Conservation (phyloP, 148 eudicot genomes). For the Amaranthus hypochondriacus region DNA sequence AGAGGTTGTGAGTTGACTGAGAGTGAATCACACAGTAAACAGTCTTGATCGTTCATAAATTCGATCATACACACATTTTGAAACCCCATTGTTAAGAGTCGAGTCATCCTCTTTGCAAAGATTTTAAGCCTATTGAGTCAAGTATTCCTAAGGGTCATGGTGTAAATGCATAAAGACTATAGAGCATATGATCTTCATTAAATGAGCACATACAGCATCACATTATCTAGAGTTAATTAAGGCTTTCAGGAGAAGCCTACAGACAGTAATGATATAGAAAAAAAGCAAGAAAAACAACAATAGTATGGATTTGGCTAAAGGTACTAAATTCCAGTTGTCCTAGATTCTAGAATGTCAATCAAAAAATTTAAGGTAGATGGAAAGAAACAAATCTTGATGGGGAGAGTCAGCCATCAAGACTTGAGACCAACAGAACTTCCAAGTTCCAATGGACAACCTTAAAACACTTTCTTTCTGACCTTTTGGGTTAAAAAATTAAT, state of each 20-base stretch:
- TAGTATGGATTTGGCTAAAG: too few species aligned
- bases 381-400: background rate
- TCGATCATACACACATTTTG: too few species aligned
- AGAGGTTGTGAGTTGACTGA: too few species aligned
- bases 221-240: background rate
- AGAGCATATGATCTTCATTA: too few species aligned
- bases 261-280: background rate
- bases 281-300: background rate
- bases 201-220: background rate
- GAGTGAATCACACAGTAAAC: too few species aligned
- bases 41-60: too few species aligned
- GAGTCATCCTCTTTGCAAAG: too few species aligned
- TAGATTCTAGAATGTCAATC: background rate
- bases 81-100: too few species aligned
- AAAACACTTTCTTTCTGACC: background rate
- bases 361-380: background rate
- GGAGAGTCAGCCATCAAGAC: too few species aligned
- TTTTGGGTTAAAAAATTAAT: background rate
- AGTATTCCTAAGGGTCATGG: too few species aligned
- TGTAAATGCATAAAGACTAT: too few species aligned
- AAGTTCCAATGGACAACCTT: background rate
- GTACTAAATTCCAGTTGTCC: background rate
- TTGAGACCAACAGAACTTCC: background rate
- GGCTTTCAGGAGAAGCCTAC: background rate
- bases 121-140: too few species aligned